Conservation (phyloP, 192 early-diverging fungal species). For the Linnemannia elongata region DNA sequence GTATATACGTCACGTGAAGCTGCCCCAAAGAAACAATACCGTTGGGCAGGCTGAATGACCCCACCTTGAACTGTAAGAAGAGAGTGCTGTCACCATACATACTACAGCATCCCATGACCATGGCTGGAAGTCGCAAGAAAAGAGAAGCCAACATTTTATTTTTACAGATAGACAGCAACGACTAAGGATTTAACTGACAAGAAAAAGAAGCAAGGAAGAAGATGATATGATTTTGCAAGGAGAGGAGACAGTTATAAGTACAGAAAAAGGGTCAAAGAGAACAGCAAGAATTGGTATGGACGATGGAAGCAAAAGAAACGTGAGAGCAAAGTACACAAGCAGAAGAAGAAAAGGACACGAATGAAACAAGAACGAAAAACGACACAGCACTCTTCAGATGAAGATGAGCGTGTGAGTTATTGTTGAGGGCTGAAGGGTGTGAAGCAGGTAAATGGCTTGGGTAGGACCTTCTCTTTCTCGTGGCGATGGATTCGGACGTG, state of each 20-base stretch:
- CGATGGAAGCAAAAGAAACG: too few relatives aligned
- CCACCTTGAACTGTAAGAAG: too few relatives aligned
- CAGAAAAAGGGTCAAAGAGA: too few relatives aligned
- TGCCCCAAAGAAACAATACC: too few relatives aligned
- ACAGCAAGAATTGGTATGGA: too few relatives aligned
- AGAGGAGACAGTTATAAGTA: background rate
- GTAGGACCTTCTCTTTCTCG: constrained; percentile 54
- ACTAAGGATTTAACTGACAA: background rate
- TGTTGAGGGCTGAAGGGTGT: background rate
- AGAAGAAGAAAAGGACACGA: background rate
- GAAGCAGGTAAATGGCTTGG: constrained; percentile 32
- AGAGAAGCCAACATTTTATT: background rate
- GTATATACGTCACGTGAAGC: too few relatives aligned
- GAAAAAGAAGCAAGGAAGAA: background rate
- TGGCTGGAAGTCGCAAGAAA: background rate
- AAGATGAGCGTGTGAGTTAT: background rate
- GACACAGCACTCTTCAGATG: too few relatives aligned
- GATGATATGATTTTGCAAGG: background rate
- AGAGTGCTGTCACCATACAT: too few relatives aligned
- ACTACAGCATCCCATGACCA: too few relatives aligned
- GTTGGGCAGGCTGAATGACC: too few relatives aligned
- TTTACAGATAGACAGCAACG: background rate
- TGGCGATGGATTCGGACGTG: constrained; percentile 69
- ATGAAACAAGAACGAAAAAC: background rate
- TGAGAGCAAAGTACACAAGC: too few relatives aligned